Percentiles rank a stretch among this genome's conserved stretches.
Evolutionary conservation across 2,329 filamentous ascomycete genomes (phyloP).

Genomic region (Cercospora citrullina): DNA sequence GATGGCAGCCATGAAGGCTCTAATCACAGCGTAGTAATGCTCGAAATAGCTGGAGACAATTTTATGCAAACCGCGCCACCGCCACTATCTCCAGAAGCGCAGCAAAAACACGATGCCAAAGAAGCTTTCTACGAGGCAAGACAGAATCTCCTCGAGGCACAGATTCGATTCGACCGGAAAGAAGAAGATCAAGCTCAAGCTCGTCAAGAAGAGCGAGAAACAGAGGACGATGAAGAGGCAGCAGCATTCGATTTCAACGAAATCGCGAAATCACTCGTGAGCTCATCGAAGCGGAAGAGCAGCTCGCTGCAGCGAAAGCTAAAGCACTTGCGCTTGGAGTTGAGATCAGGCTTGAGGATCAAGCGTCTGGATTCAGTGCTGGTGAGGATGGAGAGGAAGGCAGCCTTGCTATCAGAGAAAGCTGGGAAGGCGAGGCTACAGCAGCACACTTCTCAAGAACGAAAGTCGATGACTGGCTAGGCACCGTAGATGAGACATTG

Average conservation of each 20-base stretch:
- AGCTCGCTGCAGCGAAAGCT: conserved; percentile 7
- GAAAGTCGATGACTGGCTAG: neutral
- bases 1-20: neutral
- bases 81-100: neutral
- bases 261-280: conserved; percentile 12
- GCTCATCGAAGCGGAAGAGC: conserved; percentile 24
- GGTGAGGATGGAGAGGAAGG: neutral
- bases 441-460: neutral
- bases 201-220: neutral
- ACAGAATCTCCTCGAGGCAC: neutral
- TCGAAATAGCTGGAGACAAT: neutral
- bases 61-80: neutral
- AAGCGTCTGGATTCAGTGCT: neutral
- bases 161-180: neutral
- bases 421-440: neutral
- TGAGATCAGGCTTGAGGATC: neutral
- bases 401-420: neutral
- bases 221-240: neutral
- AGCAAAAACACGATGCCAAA: neutral
- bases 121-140: neutral
- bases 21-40: neutral
- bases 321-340: conserved; percentile 14
- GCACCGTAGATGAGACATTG: neutral
- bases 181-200: neutral
- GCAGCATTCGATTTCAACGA: conserved; percentile 15